Percentiles rank a stretch among this genome's conserved stretches.
phyloP scores from a whole-genome alignment of 1,139 yeast genomes.

The Fermentozyma sake region DNA sequence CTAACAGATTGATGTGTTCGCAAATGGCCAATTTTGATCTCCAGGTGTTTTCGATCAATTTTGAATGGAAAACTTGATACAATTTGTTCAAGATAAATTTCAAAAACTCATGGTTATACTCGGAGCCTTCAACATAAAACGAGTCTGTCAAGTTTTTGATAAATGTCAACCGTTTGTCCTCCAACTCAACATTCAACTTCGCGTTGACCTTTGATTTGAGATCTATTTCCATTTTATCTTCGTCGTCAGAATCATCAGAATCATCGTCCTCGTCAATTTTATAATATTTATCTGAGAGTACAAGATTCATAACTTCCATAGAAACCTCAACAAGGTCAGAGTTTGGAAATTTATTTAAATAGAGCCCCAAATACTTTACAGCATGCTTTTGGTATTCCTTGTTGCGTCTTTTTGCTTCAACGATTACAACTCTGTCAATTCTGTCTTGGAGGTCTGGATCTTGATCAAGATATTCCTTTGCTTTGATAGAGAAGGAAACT shows the following conservation, averaged over 20 bases:
- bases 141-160: slow-evolving; percentile 31
- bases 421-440: slow-evolving; percentile 42
- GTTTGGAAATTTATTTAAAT: slow-evolving; percentile 38
- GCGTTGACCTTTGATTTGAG: slow-evolving; percentile 20
- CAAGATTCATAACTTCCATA: slow-evolving; percentile 28
- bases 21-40: slow-evolving; percentile 46
- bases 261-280: slow-evolving; percentile 18
- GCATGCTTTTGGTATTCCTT: slow-evolving; percentile 56
- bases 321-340: slow-evolving; percentile 36
- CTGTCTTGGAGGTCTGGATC: slow-evolving; percentile 21
- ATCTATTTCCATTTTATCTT: slow-evolving; percentile 23
- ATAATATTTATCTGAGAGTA: slow-evolving; percentile 30
- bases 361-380: slow-evolving; percentile 47
- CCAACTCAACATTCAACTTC: slow-evolving; percentile 27
- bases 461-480: slow-evolving; percentile 24
- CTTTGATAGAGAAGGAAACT: slow-evolving; percentile 51
- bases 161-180: slow-evolving; percentile 31
- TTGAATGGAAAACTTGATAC: slow-evolving; percentile 21
- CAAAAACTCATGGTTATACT: slow-evolving; percentile 18
- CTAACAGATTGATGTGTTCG: slow-evolving; percentile 25
- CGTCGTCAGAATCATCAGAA: slow-evolving; percentile 24
- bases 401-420: slow-evolving; percentile 69
- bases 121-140: slow-evolving; percentile 18
- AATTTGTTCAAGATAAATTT: slow-evolving; percentile 20
- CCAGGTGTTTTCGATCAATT: slow-evolving; percentile 50